Evolutionary conservation across 176 grass and related monocot species (phyloP).

Genomic region (Musa schizocarpa): DNA sequence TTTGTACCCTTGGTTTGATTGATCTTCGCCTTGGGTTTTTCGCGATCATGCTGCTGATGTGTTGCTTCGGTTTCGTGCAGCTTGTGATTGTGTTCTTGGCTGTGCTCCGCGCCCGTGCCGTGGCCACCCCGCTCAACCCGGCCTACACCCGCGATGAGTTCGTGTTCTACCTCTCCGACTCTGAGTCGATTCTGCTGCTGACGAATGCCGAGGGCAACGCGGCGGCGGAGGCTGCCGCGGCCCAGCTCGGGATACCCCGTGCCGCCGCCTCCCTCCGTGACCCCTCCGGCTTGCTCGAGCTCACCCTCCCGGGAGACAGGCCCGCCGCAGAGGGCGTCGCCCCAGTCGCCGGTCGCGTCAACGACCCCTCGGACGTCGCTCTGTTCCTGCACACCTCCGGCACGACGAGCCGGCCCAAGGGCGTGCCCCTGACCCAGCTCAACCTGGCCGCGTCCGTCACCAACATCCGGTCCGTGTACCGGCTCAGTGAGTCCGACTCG

Average conservation of each 20-base stretch:
- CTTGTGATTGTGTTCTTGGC: constrained; percentile 74
- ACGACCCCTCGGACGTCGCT: constrained; percentile 45
- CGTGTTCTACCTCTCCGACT: constrained; percentile 87
- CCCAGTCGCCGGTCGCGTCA: background rate
- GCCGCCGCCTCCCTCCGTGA: constrained; percentile 28
- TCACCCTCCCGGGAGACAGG: constrained; percentile 1
- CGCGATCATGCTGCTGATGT: too few relatives aligned
- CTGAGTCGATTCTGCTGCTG: constrained; percentile 40
- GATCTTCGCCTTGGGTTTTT: too few relatives aligned
- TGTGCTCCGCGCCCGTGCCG: constrained; percentile 49
- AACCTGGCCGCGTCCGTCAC: constrained; percentile 74
- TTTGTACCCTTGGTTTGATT: background rate
- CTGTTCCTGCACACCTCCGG: constrained; percentile 95
- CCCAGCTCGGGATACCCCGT: constrained; percentile 31
- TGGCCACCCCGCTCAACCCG: constrained; percentile 64
- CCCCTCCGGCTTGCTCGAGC: constrained; percentile 12
- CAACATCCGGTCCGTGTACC: constrained; percentile 68
- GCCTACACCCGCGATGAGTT: constrained; percentile 87
- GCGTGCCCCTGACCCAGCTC: constrained; percentile 65
- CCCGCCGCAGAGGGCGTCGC: background rate
- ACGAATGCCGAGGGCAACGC: constrained; percentile 59
- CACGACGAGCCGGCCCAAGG: constrained; percentile 91
- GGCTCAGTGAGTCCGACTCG: constrained; percentile 42
- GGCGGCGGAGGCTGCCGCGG: constrained; percentile 43
- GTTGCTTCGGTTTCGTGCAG: background rate